phyloP scores from a whole-genome alignment of 768 basidiomycete species.

The Mycena alexandri region DNA sequence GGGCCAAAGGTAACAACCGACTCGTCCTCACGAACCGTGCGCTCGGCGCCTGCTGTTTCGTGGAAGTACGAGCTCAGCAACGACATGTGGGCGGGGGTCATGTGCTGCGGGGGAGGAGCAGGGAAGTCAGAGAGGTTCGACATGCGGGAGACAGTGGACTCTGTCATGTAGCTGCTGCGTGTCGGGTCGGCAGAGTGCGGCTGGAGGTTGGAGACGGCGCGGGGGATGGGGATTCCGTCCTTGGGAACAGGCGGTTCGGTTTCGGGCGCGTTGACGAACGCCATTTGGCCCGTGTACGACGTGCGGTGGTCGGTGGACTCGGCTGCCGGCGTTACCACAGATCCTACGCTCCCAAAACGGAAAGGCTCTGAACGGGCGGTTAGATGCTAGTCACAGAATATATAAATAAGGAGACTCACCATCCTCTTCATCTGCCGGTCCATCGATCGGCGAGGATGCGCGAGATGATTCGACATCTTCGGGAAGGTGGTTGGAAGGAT shows the following conservation, averaged over 20 bases:
- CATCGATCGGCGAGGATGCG: conserved; percentile 54
- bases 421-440: conserved; percentile 49
- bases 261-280: conserved; percentile 35
- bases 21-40: conserved; percentile 14
- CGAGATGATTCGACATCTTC: conserved; percentile 63
- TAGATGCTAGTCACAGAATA: conserved; percentile 12
- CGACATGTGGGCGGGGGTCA: conserved; percentile 44
- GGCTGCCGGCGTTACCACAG: conserved; percentile 63
- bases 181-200: conserved; percentile 47
- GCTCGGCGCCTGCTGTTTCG: conserved; percentile 22
- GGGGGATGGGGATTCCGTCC: conserved; percentile 15
- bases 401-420: conserved; percentile 45
- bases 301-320: conserved; percentile 53
- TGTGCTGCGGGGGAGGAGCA: conserved; percentile 52
- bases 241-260: conserved; percentile 6
- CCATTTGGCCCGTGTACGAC: conserved; percentile 56
- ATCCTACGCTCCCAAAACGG: conserved; percentile 65
- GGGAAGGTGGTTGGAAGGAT: conserved; percentile 57
- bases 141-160: conserved; percentile 58
- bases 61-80: conserved; percentile 47
- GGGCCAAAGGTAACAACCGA: conserved; percentile 25
- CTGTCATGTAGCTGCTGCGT: conserved; percentile 63
- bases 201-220: conserved; percentile 33
- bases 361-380: conserved; percentile 53
- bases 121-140: conserved; percentile 68